Percentiles rank a stretch among this genome's conserved stretches.
phyloP scores from a whole-genome alignment of 306 rosid species.

The Datisca glomerata region DNA sequence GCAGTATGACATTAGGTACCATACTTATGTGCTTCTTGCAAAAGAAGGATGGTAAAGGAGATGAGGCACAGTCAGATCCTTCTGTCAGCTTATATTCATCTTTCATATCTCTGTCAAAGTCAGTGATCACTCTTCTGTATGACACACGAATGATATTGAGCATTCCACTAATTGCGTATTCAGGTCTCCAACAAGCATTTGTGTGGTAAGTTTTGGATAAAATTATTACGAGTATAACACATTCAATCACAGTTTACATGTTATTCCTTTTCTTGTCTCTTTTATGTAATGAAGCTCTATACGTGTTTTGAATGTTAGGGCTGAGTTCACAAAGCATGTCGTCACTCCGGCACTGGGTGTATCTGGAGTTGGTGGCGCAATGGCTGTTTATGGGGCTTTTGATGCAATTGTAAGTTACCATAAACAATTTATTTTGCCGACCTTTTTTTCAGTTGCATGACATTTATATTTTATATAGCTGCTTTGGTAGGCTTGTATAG shows the following conservation, averaged over 20 bases:
- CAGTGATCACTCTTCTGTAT: constrained; percentile 41
- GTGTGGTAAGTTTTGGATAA: constrained; percentile 59
- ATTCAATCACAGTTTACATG: constrained; percentile 7
- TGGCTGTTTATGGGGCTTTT: constrained; percentile 92
- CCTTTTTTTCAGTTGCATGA: not conserved
- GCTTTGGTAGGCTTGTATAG: too few species aligned
- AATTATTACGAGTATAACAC: constrained; percentile 12
- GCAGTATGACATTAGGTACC: constrained; percentile 59
- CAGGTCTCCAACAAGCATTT: constrained; percentile 95
- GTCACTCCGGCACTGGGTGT: constrained; percentile 77
- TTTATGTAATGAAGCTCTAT: constrained; percentile 9
- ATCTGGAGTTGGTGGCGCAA: constrained; percentile 89
- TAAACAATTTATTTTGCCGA: not conserved
- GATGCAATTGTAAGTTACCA: constrained; percentile 80
- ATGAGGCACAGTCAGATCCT: constrained; percentile 22
- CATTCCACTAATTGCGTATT: constrained; percentile 87
- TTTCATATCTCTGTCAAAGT: constrained; percentile 36
- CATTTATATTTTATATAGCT: not conserved
- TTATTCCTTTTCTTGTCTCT: constrained; percentile 11
- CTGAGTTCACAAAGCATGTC: constrained; percentile 64
- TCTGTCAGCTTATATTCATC: constrained; percentile 30
- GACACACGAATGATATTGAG: constrained; percentile 60
- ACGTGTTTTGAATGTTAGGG: constrained; percentile 36
- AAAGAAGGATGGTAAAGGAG: constrained; percentile 34
- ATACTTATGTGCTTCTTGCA: constrained; percentile 68